Evolutionary conservation across 768 basidiomycete species (phyloP).

Genomic region (Serendipita vermifera): DNA sequence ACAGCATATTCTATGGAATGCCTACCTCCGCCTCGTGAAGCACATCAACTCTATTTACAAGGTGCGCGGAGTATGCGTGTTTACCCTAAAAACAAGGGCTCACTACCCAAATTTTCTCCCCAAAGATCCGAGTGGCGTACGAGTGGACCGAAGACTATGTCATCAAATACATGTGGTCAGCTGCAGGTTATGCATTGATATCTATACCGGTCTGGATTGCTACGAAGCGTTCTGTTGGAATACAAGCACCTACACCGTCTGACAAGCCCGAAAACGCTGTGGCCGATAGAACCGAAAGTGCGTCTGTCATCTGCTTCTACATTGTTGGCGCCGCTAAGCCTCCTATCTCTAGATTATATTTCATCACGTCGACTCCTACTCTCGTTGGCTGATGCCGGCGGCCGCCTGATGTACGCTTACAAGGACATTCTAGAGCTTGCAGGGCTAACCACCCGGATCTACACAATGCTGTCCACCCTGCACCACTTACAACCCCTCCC

Average conservation of each 20-base stretch:
- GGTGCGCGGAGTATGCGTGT: slow-evolving; percentile 26
- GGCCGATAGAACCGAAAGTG: slow-evolving; percentile 10
- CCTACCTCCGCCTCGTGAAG: slow-evolving; percentile 68
- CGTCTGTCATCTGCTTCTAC: neutral
- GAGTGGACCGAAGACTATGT: slow-evolving; percentile 96
- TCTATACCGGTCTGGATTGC: slow-evolving; percentile 80
- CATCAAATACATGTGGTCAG: slow-evolving; percentile 93
- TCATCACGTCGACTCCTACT: slow-evolving; percentile 83
- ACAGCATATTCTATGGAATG: slow-evolving; percentile 61
- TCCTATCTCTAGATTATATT: slow-evolving; percentile 51
- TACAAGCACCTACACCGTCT: slow-evolving; percentile 13
- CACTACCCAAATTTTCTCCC: neutral
- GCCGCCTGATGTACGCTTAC: slow-evolving; percentile 90
- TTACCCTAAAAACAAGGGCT: neutral
- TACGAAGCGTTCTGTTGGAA: slow-evolving; percentile 29
- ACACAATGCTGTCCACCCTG: slow-evolving; percentile 73
- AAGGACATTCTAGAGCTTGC: slow-evolving; percentile 94
- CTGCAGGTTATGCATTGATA: slow-evolving; percentile 81
- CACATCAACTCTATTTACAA: slow-evolving; percentile 91
- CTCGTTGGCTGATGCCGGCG: slow-evolving; percentile 93
- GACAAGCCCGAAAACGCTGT: slow-evolving; percentile 4
- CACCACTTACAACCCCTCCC: slow-evolving; percentile 55
- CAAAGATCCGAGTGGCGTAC: slow-evolving; percentile 74
- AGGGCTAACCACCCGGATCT: slow-evolving; percentile 81
- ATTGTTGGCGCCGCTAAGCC: neutral